Base-by-base conservation (phyloP, 1,284 basidiomycete genomes). In the Neolentinus lepideus region DNA sequence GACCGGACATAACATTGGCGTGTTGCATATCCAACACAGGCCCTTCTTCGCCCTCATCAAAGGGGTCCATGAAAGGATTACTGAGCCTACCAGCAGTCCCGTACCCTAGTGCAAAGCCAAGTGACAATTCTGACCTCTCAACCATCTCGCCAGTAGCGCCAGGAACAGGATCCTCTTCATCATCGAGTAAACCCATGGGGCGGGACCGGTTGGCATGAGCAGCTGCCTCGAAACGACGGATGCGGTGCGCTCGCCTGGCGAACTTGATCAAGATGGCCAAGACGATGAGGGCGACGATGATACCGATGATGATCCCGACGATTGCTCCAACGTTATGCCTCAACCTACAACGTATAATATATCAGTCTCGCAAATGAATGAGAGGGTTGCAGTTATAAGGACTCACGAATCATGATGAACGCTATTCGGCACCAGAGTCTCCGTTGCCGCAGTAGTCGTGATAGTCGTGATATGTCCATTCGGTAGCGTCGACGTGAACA, bases 271-370 rank as follows among this genome's bases (percentile, higher is more conserved):
- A 62, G 3, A 57, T 57, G 2, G 54, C 56, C 16, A 67, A 52
- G 38, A 67, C 52, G 1, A 57, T 59, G 14, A 62, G 56, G 52
- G 66, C 62, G 3, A 63, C 64, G 21, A 64, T 51, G 31, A 58
- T 56, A 12, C 66, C 67, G 25, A 69, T 38, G n/a, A 65, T 59
- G 21, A 69, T 55, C 0, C 67, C 67, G 1, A 63, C 64, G 16
- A 67, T 60, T 11, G 66, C 67, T 6, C 66, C 67, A 33, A 60
- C 60, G 53, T 64, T 58, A 29, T 62, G 63, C 1, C 58, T 56
- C 31, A 67, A 63, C 9, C 65, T 67, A 52, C 8, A 12, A 26
- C 12, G 21, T 8, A n/a, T 6, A n/a, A 31, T 12, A n/a, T n/a
- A n/a, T 31, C 29, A 31, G 12, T 31, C 29, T 43, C 16, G 19